Conservation (phyloP, 2,329 filamentous ascomycete species). For the Blumeriella jaapii region DNA sequence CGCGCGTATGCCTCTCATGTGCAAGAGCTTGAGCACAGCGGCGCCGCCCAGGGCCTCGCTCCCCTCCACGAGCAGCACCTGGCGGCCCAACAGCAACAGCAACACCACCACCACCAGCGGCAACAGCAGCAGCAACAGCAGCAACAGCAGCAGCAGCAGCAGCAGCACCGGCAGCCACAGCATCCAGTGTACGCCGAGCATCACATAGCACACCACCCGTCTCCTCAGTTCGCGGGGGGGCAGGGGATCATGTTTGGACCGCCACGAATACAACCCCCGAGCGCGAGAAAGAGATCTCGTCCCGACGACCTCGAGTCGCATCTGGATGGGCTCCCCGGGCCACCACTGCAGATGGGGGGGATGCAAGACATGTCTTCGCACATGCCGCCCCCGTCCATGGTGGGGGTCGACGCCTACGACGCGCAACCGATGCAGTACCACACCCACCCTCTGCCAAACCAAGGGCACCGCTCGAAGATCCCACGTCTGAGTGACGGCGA, state of each 20-base stretch:
- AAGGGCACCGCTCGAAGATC: slow-evolving; percentile 57
- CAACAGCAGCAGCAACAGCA: slow-evolving; percentile 32
- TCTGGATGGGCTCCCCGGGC: slow-evolving; percentile 36
- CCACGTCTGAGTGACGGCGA: slow-evolving; percentile 44
- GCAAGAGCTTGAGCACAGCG: slow-evolving; percentile 26
- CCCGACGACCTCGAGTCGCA: slow-evolving; percentile 43
- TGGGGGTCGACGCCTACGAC: slow-evolving; percentile 25
- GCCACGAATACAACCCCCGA: slow-evolving; percentile 24
- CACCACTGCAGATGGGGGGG: slow-evolving; percentile 27
- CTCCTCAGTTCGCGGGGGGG: slow-evolving; percentile 35
- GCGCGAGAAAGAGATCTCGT: slow-evolving; percentile 38
- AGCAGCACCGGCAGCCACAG: slow-evolving; percentile 35
- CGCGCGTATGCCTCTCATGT: slow-evolving; percentile 47
- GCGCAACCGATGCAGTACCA: slow-evolving; percentile 38
- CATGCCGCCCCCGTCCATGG: slow-evolving; percentile 44
- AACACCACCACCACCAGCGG: slow-evolving; percentile 28
- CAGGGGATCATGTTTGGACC: slow-evolving; percentile 40
- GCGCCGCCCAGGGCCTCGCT: slow-evolving; percentile 23
- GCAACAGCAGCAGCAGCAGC: slow-evolving; percentile 34
- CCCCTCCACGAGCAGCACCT: slow-evolving; percentile 22
- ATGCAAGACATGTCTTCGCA: slow-evolving; percentile 38
- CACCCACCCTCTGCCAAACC: slow-evolving; percentile 70
- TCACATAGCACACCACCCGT: slow-evolving; percentile 40
- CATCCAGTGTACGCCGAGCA: slow-evolving; percentile 44
- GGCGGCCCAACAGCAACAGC: slow-evolving; percentile 42